Base-by-base conservation (phyloP, 2,329 filamentous ascomycete genomes). In the Fusarium nelsonii region DNA sequence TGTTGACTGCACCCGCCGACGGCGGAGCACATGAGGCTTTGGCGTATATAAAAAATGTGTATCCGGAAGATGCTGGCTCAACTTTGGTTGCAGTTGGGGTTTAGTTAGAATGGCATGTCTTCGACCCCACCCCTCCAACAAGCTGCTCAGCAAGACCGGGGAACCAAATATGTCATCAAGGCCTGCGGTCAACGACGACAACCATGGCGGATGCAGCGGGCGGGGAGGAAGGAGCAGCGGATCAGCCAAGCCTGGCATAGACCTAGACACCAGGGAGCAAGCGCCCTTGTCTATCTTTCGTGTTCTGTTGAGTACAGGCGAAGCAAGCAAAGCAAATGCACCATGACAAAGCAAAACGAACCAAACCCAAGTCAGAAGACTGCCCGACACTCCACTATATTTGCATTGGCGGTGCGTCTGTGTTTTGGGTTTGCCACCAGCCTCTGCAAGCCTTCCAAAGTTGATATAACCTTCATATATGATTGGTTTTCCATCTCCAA, bases 111-210 rank as follows among this genome's bases (percentile, higher is more conserved):
- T 48, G 33, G 40, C 51, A 60, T 45, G 54, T 53, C 50, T 62
- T 63, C 57, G 59, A 66, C 66, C 67, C 67, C 66, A 69, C 67
- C 57, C 67, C 66, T 70, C 67, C 66, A 59, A 66, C n/a, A 58
- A 39, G 34, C 33, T 50, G 12, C 46, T 50, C 33, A 63, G 37
- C 53, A 45, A 54, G 57, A 44, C 59, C 40, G 57, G 55, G 58
- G 57, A 46, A 36, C 52, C 54, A 11, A 54, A 46, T 36, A 67
- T 69, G 67, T 59, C 62, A 63, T 69, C 58, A 55, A 43, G 52
- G 56, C 49, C 40, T 49, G 20, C 34, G 43, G 60, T 69, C 46
- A 53, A 65, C 33, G 43, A 23, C 41, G 20, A 45, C 43, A 32
- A 26, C 45, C 49, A 63, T 55, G 40, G 57, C 66, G 66, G 62